phyloP scores from a whole-genome alignment of 495 filamentous ascomycete species.

The Sordaria brevicollis region DNA sequence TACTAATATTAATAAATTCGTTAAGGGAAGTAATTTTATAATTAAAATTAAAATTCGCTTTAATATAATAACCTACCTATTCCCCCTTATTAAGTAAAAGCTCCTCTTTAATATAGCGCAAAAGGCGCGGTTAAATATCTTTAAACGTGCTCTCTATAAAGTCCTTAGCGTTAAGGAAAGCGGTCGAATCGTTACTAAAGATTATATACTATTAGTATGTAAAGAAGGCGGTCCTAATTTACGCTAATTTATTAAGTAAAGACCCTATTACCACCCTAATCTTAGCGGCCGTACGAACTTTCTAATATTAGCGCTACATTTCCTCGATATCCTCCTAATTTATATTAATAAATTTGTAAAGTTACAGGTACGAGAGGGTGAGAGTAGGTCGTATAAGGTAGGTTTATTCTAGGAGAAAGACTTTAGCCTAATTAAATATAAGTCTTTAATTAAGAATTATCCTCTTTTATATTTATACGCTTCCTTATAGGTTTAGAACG shows the following conservation, averaged over 20 bases:
- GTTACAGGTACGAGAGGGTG: no score
- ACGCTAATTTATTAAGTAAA: neutral
- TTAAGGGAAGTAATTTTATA: neutral
- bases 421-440: no score
- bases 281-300: neutral
- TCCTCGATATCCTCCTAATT: no score
- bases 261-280: neutral
- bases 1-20: neutral
- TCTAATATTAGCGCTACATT: neutral
- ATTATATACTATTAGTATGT: neutral
- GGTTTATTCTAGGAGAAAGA: no score
- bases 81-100: neutral
- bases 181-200: neutral
- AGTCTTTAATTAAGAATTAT: no score
- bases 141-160: neutral
- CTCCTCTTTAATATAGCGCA: neutral
- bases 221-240: neutral
- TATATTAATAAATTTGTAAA: no score
- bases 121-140: neutral
- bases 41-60: neutral
- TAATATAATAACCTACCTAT: neutral
- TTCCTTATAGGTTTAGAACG: no score
- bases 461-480: no score
- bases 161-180: neutral
- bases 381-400: no score